Percentiles rank a stretch among this genome's conserved stretches.
Conservation (phyloP, 2,329 filamentous ascomycete genomes). For the Raffaelea arxii region DNA sequence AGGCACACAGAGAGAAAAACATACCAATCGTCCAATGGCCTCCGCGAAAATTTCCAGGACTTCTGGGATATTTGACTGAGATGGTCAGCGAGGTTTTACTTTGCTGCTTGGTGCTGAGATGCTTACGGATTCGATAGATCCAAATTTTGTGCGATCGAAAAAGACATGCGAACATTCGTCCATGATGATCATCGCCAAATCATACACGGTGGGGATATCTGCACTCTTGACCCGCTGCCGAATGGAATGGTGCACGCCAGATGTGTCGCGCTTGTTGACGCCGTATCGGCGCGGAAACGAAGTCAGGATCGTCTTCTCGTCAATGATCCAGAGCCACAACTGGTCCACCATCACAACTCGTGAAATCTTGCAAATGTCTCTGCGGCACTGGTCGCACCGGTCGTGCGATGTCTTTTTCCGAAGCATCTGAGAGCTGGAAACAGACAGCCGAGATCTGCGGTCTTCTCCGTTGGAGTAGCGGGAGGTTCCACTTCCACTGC, state of each 20-base stretch:
- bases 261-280: constrained; percentile 26
- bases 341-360: constrained; percentile 22
- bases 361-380: constrained; percentile 17
- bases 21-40: constrained; percentile 30
- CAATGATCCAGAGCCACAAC: constrained; percentile 23
- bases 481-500: no score
- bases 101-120: constrained; percentile 7
- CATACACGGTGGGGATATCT: constrained; percentile 22
- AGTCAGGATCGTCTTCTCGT: constrained; percentile 20
- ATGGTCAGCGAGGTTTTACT: constrained; percentile 15
- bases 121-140: background rate
- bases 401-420: background rate
- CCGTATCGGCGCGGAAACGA: constrained; percentile 30
- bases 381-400: constrained; percentile 16
- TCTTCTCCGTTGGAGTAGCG: no score
- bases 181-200: constrained; percentile 31
- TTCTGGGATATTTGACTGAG: constrained; percentile 17
- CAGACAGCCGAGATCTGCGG: no score
- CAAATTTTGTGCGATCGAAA: constrained; percentile 20
- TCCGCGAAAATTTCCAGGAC: constrained; percentile 31
- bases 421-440: no score
- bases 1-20: constrained; percentile 11
- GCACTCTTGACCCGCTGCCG: constrained; percentile 19
- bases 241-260: constrained; percentile 30
- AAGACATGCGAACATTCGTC: constrained; percentile 30